These are phyloP conservation scores for Suillus tomentosus DNA, from an alignment of 768 basidiomycete genomes.

Conservation along the genomic window DNA sequence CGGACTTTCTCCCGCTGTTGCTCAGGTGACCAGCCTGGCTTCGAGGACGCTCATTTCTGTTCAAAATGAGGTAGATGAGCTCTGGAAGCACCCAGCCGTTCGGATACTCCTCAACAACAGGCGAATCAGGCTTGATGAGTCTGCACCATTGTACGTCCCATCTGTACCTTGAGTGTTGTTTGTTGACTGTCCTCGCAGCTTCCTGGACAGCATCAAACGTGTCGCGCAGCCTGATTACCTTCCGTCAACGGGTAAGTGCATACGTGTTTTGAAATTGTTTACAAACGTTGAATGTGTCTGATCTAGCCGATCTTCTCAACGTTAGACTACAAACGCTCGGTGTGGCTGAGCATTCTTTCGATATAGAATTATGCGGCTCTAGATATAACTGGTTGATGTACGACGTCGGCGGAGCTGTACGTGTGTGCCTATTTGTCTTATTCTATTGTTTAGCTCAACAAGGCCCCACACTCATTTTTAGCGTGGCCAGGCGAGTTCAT, in stretches of 20 bases:
- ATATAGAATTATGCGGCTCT: conserved; percentile 61
- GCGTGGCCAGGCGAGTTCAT: conserved; percentile 59
- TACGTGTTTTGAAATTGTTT: conserved; percentile 7
- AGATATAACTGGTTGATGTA: conserved; percentile 78
- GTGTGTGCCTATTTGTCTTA: conserved; percentile 29
- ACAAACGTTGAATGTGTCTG: conserved; percentile 8
- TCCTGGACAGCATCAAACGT: conserved; percentile 63
- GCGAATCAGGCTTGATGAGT: conserved; percentile 72
- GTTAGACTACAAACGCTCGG: conserved; percentile 82
- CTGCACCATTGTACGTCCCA: conserved; percentile 65
- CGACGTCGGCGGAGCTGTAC: conserved; percentile 82
- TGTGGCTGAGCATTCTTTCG: conserved; percentile 75
- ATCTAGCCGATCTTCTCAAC: conserved; percentile 71
- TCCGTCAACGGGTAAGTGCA: conserved; percentile 61
- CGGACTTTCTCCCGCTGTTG: conserved; percentile 32
- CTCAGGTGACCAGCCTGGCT: conserved; percentile 52
- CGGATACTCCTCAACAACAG: conserved; percentile 55
- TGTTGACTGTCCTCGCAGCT: conserved; percentile 44
- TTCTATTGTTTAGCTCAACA: conserved; percentile 12
- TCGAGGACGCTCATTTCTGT: conserved; percentile 53
- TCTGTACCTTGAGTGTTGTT: neutral
- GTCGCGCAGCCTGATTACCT: conserved; percentile 70
- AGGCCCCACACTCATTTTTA: conserved; percentile 26
- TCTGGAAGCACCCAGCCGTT: conserved; percentile 75
- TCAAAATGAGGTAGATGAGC: conserved; percentile 54